Evolutionary conservation across 805 yeast species (phyloP).

Genomic region (Citeromyces matritensis): DNA sequence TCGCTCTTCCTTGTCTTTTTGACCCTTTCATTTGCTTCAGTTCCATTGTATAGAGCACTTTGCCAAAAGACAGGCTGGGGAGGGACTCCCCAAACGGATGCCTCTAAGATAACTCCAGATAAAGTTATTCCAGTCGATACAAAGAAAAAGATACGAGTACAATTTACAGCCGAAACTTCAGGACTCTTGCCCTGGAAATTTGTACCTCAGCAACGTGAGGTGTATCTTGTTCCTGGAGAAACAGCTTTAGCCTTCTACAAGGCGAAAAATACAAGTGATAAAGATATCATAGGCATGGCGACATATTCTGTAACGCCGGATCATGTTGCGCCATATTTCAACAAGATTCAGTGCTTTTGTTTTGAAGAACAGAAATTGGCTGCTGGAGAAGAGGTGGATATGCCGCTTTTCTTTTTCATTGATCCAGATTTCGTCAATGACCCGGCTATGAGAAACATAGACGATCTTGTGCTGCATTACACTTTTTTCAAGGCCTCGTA

Average conservation of each 20-base stretch:
- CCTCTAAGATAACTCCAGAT: slow-evolving; percentile 67
- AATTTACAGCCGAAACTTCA: slow-evolving; percentile 86
- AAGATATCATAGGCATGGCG: slow-evolving; percentile 96
- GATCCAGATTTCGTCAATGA: slow-evolving; percentile 93
- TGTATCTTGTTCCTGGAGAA: slow-evolving; percentile 88
- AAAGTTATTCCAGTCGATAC: slow-evolving; percentile 80
- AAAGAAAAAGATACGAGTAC: slow-evolving; percentile 64
- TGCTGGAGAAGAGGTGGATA: slow-evolving; percentile 96
- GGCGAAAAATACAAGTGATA: slow-evolving; percentile 74
- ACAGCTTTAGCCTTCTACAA: slow-evolving; percentile 93
- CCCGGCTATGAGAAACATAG: slow-evolving; percentile 82
- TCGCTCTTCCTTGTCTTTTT: slow-evolving; percentile 59
- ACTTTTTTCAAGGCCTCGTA: slow-evolving; percentile 61
- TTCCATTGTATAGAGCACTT: slow-evolving; percentile 80
- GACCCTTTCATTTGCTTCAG: slow-evolving; percentile 78
- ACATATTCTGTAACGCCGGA: slow-evolving; percentile 95
- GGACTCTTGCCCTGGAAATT: slow-evolving; percentile 90
- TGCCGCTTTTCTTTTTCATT: slow-evolving; percentile 95
- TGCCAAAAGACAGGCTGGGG: slow-evolving; percentile 96
- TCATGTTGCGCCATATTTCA: slow-evolving; percentile 90
- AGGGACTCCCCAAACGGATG: slow-evolving; percentile 87
- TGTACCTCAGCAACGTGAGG: slow-evolving; percentile 88
- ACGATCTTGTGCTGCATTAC: slow-evolving; percentile 82
- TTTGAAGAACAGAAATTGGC: slow-evolving; percentile 89
- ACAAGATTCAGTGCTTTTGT: slow-evolving; percentile 95